Evolutionary conservation across 495 filamentous ascomycete species (phyloP).

Genomic region (Platismatia glauca): DNA sequence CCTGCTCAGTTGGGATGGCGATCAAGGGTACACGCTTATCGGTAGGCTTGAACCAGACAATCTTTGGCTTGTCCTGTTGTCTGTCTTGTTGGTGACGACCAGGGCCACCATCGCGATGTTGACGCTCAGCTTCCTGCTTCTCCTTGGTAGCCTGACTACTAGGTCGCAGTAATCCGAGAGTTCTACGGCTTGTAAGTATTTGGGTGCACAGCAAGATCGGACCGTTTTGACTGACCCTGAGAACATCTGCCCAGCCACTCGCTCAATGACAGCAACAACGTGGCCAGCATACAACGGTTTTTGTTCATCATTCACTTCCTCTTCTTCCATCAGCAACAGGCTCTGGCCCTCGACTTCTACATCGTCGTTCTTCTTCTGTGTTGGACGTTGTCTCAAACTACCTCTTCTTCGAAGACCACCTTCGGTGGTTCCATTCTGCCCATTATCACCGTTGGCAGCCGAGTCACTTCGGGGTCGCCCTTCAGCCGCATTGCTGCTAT

Average conservation of each 20-base stretch:
- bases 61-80: slow-evolving; percentile 95
- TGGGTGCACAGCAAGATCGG: neutral
- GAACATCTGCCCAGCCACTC: slow-evolving; percentile 97
- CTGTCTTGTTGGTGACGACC: slow-evolving; percentile 72
- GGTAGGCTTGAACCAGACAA: slow-evolving; percentile 99
- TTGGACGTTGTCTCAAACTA: slow-evolving; percentile 90
- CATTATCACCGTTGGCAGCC: slow-evolving; percentile 53
- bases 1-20: slow-evolving; percentile 96
- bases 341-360: slow-evolving; percentile 98
- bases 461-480: slow-evolving; percentile 52
- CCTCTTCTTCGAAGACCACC: slow-evolving; percentile 86
- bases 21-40: slow-evolving; percentile 98
- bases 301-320: slow-evolving; percentile 96
- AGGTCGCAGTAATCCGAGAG: slow-evolving; percentile 82
- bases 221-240: slow-evolving; percentile 51
- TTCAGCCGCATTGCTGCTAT: slow-evolving; percentile 60
- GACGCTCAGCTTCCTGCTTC: slow-evolving; percentile 95
- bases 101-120: slow-evolving; percentile 72
- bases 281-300: slow-evolving; percentile 96
- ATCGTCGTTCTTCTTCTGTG: slow-evolving; percentile 99
- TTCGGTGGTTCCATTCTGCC: slow-evolving; percentile 50
- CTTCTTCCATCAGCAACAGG: slow-evolving; percentile 90
- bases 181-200: slow-evolving; percentile 34
- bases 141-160: slow-evolving; percentile 99
- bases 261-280: slow-evolving; percentile 93